These are phyloP conservation scores for Lachancea kluyveri DNA, from an alignment of 805 yeast species.

Conservation along the genomic window DNA sequence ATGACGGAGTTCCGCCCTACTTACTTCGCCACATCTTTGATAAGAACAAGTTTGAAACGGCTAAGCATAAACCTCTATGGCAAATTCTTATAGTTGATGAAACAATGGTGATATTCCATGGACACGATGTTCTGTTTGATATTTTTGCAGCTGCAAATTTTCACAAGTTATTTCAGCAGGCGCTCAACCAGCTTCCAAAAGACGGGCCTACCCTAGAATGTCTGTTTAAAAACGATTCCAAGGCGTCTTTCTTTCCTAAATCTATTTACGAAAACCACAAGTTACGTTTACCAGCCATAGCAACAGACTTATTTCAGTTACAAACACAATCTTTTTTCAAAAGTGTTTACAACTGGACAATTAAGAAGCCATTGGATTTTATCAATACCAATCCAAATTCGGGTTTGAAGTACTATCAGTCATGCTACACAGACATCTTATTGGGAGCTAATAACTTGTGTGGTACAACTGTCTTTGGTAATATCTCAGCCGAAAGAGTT, in stretches of 20 bases:
- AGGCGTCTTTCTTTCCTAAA: constrained; percentile 13
- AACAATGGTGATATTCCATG: constrained; percentile 24
- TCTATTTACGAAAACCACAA: constrained; percentile 25
- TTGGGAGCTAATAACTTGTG: constrained; percentile 15
- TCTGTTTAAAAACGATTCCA: constrained; percentile 3
- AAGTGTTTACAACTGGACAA: constrained; percentile 17
- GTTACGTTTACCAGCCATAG: constrained; percentile 21
- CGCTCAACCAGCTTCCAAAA: constrained; percentile 11
- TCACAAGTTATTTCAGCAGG: constrained; percentile 19
- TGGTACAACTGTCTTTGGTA: constrained; percentile 27
- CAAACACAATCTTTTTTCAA: constrained; percentile 26
- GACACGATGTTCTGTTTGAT: constrained; percentile 28
- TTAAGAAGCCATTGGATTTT: constrained; percentile 22
- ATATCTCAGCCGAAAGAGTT: constrained; percentile 14
- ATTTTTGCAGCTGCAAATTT: constrained; percentile 26
- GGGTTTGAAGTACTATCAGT: constrained; percentile 7
- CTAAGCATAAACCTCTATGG: constrained; percentile 23
- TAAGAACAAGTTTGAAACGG: constrained; percentile 18
- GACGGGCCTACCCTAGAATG: constrained; percentile 2
- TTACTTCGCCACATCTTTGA: constrained; percentile 24
- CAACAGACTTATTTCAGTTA: constrained; percentile 18
- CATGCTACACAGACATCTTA: constrained; percentile 11
- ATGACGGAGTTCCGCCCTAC: constrained; percentile 25
- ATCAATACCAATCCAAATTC: constrained; percentile 11
- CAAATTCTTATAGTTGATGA: constrained; percentile 22